phyloP scores from a whole-genome alignment of 192 early-diverging fungal genomes.

The Rhizoclosmatium sp. region DNA sequence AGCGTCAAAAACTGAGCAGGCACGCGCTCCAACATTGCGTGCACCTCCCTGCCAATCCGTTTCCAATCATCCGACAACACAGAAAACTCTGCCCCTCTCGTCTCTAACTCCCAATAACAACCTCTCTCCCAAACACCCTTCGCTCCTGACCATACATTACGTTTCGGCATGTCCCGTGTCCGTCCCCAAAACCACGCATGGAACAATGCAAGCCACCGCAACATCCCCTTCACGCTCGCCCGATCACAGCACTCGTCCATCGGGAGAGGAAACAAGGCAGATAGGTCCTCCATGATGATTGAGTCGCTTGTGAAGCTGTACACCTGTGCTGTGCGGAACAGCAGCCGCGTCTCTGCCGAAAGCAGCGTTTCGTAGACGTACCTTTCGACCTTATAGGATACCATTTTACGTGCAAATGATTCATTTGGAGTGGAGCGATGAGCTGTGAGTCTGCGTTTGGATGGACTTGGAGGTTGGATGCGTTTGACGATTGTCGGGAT shows the following conservation, averaged over 20 bases:
- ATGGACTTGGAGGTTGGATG: not conserved
- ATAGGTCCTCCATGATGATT: constrained; percentile 7
- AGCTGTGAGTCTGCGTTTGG: not conserved
- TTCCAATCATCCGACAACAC: not conserved
- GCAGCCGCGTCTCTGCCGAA: not conserved
- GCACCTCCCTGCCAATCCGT: not conserved
- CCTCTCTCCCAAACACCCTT: constrained; percentile 15
- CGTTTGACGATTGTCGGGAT: not conserved
- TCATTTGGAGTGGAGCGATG: not conserved
- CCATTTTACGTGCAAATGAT: constrained; percentile 15
- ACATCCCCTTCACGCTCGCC: not conserved
- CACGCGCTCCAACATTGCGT: not conserved
- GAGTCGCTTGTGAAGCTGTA: not conserved
- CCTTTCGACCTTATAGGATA: constrained; percentile 19
- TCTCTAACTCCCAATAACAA: constrained; percentile 10
- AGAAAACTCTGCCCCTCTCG: not conserved
- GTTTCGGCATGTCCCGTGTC: not conserved
- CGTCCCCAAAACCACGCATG: constrained; percentile 4
- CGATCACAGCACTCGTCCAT: not conserved
- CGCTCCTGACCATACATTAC: no score
- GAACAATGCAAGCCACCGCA: constrained; percentile 13
- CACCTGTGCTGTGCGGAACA: not conserved
- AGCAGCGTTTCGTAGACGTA: not conserved
- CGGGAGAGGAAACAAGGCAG: not conserved
- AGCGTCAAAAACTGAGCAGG: not conserved